Evolutionary conservation across 148 eudicot genomes (phyloP).

Genomic region (Polygonum maritimum): DNA sequence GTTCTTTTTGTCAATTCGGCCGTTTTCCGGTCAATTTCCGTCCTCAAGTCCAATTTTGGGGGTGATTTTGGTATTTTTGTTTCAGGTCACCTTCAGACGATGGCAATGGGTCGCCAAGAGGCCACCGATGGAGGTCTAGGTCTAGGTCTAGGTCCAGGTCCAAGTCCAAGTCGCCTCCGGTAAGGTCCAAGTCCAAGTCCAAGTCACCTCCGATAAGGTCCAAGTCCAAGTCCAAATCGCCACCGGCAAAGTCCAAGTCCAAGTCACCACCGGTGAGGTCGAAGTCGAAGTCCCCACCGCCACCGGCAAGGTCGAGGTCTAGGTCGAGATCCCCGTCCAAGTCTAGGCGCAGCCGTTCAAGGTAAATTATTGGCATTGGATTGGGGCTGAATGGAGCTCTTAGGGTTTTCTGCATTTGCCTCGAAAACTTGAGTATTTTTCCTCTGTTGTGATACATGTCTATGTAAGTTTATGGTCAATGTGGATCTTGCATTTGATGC

Average conservation of each 20-base stretch:
- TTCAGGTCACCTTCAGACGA: constrained; percentile 43
- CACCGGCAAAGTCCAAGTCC: constrained; percentile 13
- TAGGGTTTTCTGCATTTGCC: constrained; percentile 2
- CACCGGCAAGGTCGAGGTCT: constrained; percentile 19
- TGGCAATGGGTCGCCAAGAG: constrained; percentile 25
- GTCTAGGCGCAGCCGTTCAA: constrained; percentile 46
- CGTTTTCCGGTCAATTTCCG: neutral
- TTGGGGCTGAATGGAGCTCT: neutral
- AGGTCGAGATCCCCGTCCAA: constrained; percentile 27
- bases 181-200: constrained; percentile 19
- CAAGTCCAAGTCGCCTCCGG: constrained; percentile 9
- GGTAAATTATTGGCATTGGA: constrained; percentile 23
- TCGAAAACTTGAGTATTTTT: neutral
- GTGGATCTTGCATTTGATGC: neutral
- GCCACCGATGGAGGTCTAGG: constrained; percentile 27
- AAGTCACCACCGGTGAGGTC: constrained; percentile 13
- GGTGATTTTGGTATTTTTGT: constrained; percentile 6
- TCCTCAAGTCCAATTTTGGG: neutral
- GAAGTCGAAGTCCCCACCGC: constrained; percentile 1
- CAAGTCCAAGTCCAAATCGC: neutral
- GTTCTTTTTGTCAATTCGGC: constrained; percentile 8
- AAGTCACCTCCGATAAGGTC: constrained; percentile 10
- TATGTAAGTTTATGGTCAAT: neutral
- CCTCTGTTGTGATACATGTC: neutral
- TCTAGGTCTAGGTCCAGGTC: constrained; percentile 15